Percentiles rank a stretch among this genome's conserved stretches.
These are phyloP conservation scores for Sclerotinia trifoliorum DNA, from an alignment of 2,329 filamentous ascomycete species.

Conservation along the genomic window DNA sequence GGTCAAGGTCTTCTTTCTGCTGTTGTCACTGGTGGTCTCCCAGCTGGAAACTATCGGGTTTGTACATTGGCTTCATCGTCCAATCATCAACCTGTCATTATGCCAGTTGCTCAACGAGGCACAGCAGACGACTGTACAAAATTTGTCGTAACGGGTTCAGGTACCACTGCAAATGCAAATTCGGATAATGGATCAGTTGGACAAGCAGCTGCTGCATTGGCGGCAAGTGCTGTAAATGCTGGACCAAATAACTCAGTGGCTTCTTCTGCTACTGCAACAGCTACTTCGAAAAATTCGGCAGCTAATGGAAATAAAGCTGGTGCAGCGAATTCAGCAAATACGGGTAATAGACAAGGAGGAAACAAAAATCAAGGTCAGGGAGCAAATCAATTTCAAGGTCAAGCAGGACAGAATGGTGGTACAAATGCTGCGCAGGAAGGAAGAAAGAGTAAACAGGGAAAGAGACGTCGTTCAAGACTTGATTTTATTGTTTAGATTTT, in stretches of 20 bases:
- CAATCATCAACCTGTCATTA: constrained; percentile 47
- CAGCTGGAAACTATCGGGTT: constrained; percentile 46
- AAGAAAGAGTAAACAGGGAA: constrained; percentile 14
- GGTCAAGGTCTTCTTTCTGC: constrained; percentile 43
- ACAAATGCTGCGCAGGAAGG: constrained; percentile 5
- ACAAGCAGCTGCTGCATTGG: constrained; percentile 26
- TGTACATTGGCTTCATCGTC: constrained; percentile 46
- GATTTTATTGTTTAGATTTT: constrained; percentile 19
- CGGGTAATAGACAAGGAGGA: neutral
- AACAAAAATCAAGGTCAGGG: neutral
- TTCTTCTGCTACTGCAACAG: constrained; percentile 22
- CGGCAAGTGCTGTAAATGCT: constrained; percentile 37
- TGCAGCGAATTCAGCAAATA: constrained; percentile 4
- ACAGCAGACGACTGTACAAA: constrained; percentile 47
- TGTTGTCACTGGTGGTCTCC: constrained; percentile 43
- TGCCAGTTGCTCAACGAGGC: constrained; percentile 48
- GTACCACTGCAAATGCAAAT: constrained; percentile 28
- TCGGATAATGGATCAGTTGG: constrained; percentile 29
- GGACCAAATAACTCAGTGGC: constrained; percentile 27
- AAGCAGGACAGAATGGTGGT: neutral
- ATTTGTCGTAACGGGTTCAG: constrained; percentile 42
- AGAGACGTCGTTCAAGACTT: constrained; percentile 3
- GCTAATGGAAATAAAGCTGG: constrained; percentile 32
- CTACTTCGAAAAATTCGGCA: constrained; percentile 36
- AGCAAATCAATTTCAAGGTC: neutral